A percentile compares a stretch with the other conserved stretches of the same genome.
These are phyloP conservation scores for Candida tibetensis DNA, from an alignment of 805 yeast species.

Conservation along the genomic window DNA sequence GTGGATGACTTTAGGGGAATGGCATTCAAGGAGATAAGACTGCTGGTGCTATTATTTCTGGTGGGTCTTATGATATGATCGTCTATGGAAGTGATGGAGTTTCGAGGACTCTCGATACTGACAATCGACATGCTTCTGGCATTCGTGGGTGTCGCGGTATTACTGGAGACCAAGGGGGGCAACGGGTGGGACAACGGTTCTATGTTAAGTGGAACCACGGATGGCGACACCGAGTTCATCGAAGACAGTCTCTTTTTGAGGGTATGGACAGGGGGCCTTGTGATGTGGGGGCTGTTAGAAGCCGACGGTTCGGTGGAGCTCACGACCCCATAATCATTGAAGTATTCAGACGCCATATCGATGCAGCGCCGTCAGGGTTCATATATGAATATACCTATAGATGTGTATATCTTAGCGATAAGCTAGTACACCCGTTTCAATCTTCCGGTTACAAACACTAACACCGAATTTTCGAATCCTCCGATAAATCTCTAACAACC, in stretches of 20 bases:
- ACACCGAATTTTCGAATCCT: no score
- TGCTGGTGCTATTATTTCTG: conserved; percentile 32
- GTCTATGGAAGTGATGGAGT: conserved; percentile 39
- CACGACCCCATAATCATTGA: conserved; percentile 10
- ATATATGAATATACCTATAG: no score
- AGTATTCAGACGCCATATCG: conserved; percentile 7
- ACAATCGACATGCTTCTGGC: conserved; percentile 36
- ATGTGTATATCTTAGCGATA: no score
- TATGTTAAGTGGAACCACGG: neutral
- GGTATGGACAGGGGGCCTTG: conserved; percentile 12
- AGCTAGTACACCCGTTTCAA: no score
- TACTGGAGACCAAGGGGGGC: conserved; percentile 2
- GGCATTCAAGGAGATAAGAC: conserved; percentile 15
- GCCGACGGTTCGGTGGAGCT: conserved; percentile 12
- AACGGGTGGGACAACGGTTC: neutral
- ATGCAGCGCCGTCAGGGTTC: neutral
- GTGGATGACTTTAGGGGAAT: neutral
- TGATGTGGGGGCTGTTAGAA: conserved; percentile 11
- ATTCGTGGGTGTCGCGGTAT: conserved; percentile 16
- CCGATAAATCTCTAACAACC: no score
- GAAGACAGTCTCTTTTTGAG: conserved; percentile 33
- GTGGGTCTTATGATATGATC: conserved; percentile 28
- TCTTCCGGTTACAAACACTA: no score
- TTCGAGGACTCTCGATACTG: conserved; percentile 39
- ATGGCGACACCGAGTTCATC: conserved; percentile 16